Percentiles rank a stretch among this genome's conserved stretches.
Conservation (phyloP, 2,329 filamentous ascomycete species). For the Magnaporthiopsis incrustans region DNA sequence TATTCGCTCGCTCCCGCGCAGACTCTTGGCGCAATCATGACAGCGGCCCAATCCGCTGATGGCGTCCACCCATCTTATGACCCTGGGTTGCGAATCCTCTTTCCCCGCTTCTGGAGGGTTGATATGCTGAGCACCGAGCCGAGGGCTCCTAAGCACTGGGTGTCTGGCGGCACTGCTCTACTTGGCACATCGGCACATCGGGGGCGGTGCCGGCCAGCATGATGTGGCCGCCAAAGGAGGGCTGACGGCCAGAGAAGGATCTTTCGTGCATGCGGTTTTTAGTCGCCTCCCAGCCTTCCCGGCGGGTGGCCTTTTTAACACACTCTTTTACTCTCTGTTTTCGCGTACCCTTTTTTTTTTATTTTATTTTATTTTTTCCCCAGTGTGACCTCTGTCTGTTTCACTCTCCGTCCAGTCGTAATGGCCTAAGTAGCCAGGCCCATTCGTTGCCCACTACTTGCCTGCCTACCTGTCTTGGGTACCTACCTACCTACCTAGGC, state of each 20-base stretch:
- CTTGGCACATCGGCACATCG: neutral
- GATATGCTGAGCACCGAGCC: neutral
- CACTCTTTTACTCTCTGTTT: neutral
- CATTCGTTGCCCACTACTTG: too few species aligned
- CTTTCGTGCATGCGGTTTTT: neutral
- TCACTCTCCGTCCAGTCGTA: too few species aligned
- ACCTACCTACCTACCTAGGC: too few species aligned
- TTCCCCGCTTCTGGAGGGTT: neutral
- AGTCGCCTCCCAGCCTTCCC: neutral
- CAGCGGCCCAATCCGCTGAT: too few species aligned
- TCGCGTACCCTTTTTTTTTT: too few species aligned
- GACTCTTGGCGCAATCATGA: too few species aligned
- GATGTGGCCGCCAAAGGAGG: neutral
- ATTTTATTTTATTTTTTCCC: too few species aligned
- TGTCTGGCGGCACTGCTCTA: neutral
- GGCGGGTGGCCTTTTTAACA: neutral
- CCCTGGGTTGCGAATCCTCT: neutral
- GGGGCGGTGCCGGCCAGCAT: neutral
- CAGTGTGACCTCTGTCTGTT: neutral
- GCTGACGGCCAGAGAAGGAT: neutral
- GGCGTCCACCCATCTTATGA: neutral
- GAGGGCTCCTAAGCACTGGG: too few species aligned
- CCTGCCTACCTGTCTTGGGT: too few species aligned
- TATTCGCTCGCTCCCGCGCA: too few species aligned
- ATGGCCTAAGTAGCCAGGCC: neutral